phyloP scores from a whole-genome alignment of 1,139 yeast genomes.

The Diutina mesorugosa region DNA sequence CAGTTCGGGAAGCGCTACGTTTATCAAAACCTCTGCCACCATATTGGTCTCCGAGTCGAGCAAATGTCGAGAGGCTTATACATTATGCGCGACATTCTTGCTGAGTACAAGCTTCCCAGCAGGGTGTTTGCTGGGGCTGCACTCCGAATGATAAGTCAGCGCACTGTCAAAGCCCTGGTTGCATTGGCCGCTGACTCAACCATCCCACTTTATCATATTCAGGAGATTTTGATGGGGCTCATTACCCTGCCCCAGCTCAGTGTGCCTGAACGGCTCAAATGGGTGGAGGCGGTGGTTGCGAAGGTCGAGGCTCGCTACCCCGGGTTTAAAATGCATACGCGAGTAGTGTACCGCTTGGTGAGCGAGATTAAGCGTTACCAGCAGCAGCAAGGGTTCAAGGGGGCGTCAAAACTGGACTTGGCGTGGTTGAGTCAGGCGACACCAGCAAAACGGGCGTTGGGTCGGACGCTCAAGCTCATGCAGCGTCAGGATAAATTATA shows the following conservation, averaged over 20 bases:
- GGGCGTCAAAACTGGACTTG: background rate
- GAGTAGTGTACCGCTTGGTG: background rate
- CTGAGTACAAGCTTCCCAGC: background rate
- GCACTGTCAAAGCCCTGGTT: background rate
- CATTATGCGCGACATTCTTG: background rate
- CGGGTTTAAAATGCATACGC: background rate
- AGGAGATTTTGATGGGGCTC: background rate
- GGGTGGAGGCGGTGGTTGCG: background rate
- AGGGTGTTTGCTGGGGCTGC: background rate
- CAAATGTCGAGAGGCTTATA: background rate
- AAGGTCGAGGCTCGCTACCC: background rate
- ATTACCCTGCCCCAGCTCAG: background rate
- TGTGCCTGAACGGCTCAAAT: background rate
- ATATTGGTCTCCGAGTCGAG: background rate
- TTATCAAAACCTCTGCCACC: background rate
- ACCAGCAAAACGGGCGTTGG: background rate
- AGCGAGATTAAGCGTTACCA: background rate
- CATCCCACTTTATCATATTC: background rate
- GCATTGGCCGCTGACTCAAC: background rate
- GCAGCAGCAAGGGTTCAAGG: background rate
- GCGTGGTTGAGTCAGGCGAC: background rate
- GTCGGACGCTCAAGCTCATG: background rate
- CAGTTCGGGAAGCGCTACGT: background rate
- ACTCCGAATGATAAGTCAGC: background rate
- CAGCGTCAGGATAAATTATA: background rate